Evolutionary conservation across 2,329 filamentous ascomycete species (phyloP), one percentile per base, ranked within the genome.

Genomic region (Ophiostoma populinum): DNA sequence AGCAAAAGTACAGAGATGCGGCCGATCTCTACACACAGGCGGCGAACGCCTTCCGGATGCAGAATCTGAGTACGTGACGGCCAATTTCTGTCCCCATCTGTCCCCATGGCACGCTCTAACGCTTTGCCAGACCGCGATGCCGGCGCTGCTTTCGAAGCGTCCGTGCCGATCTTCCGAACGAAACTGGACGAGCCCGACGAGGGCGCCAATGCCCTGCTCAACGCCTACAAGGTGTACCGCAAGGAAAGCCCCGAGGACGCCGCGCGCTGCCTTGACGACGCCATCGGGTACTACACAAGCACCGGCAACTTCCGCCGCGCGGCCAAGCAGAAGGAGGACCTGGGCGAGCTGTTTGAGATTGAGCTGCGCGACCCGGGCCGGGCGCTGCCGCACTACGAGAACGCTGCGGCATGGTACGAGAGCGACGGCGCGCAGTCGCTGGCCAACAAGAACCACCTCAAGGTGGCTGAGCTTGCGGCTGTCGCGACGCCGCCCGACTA

Each of bases 191-290:
- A 95, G 51, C 81, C 80, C 27, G 82, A 92, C 53, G 90, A 95
- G 52, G 83, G 85, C 32, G 86, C 87, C 43, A 92, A 92, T 57
- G 78, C 79, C 32, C 63, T 85, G 33, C 72, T 78, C 49, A 86
- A 95, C 55, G 90, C 90, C 35, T 95, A 86, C 69, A 94, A 95
- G 63, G 79, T 83, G 40, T 95, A 94, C 61, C 71, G 78, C 49
- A 92, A 85, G 58, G 75, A 80, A 35, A 75, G 81, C 48, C 85
- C 85, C 15, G 67, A 82, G 51, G 78, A 87, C 49, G 87, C 86
- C 12, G 81, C 79, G 28, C 66, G 81, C 42, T 85, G 81, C 50
- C 62, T 94, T 37, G 72, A 83, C 44, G 61, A 75, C 44, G 80
- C 85, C 26, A 83, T 95, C 52, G 65, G 74, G 39, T 80, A 90